Base-by-base conservation (phyloP, 306 rosid genomes). In the Cicer pinnatifidum region DNA sequence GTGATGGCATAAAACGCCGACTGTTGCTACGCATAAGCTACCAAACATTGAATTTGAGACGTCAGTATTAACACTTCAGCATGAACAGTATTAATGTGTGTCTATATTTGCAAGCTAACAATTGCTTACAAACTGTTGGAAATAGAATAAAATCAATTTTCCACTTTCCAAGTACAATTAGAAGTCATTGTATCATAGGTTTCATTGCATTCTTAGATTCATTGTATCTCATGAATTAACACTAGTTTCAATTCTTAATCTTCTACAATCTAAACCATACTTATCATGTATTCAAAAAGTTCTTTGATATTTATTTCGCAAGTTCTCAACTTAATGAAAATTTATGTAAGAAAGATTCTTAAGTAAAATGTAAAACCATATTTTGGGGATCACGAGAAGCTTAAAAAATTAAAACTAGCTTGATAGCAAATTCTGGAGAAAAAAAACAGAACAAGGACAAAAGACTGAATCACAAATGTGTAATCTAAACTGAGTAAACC, bases 11-110 rank as follows among this genome's bases (percentile, higher is more conserved):
- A 79, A 80, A 82, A 62, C 97, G 87, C 57, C 98, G 85, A 83
- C 89, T 93, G 60, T 93, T 91, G 97, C 98, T 89, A 59, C 98
- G 97, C 82, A 89, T 92, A 76, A 93, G 97, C 98, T 93, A 92
- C 88, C 81, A 79, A 75, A 60, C 66, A 79, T 70, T 48, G 38
- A 50, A 9, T 17, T 7, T 17, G 57, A 70, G 56, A 73, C 7
- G 39, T 45, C 71, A 15, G 20, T 51, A 15, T 73, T 60, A 71
- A 74, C 60, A 67, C 53, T 11, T 47, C 37, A 78, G 20, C 9
- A 71, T 38, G 53, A 56, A 23, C 16, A 70, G 8, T 50, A 44
- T 10, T 71, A 62, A 53, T 1, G 9, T 15, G 4, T 11, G 11
- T 39, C 46, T 17, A 57, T 15, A 51, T 9, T 19, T 53, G n/a